A percentile compares a stretch with the other conserved stretches of the same genome.
Conservation (phyloP, 164 flowering plant species). For the Pachysandra terminalis region DNA sequence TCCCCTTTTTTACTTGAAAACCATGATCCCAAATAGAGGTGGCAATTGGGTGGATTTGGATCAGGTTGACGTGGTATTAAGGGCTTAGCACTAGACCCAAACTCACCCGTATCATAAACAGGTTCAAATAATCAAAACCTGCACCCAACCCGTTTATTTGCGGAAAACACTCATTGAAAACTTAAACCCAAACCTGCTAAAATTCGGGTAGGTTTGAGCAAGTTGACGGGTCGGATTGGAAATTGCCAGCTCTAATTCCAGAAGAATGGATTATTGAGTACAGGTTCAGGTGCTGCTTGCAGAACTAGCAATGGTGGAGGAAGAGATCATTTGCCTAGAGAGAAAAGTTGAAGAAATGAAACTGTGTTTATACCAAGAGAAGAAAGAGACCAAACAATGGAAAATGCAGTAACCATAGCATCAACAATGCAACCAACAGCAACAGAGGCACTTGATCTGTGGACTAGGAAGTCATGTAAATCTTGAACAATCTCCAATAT, state of each 20-base stretch:
- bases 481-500: constrained; percentile 7
- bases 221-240: no score
- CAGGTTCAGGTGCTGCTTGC: constrained; percentile 59
- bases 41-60: no score
- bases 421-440: constrained; percentile 16
- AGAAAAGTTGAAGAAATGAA: constrained; percentile 51
- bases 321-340: constrained; percentile 64
- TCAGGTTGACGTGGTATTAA: no score
- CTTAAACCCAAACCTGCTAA: no score
- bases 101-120: no score
- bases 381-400: constrained; percentile 30
- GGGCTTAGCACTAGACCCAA: no score
- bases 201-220: no score
- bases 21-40: no score
- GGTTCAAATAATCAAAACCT: no score
- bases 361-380: constrained; percentile 38
- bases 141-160: no score
- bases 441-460: constrained; percentile 12
- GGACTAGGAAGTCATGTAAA: constrained; percentile 5
- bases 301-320: constrained; percentile 64
- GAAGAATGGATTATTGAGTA: background rate
- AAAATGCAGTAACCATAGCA: constrained; percentile 16
- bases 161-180: no score
- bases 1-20: no score
- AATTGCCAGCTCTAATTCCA: background rate